These are phyloP conservation scores for Begonia loranthoides DNA, from an alignment of 306 rosid genomes.

Conservation along the genomic window DNA sequence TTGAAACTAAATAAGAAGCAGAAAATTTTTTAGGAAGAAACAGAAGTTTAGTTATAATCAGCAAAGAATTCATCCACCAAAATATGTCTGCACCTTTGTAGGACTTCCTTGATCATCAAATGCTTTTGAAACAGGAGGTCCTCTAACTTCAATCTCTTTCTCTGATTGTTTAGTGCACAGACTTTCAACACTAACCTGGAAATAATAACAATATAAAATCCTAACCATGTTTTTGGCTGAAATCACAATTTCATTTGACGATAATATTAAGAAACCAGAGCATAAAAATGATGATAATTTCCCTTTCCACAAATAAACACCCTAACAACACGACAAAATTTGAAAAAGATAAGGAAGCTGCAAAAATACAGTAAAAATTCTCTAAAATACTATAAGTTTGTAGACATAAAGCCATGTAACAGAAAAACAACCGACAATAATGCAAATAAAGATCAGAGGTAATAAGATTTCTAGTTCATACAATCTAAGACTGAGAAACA, in stretches of 20 bases:
- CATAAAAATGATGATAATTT: too few relatives aligned
- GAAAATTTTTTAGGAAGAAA: not conserved
- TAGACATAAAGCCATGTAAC: too few relatives aligned
- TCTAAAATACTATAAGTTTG: too few relatives aligned
- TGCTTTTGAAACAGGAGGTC: constrained; percentile 93
- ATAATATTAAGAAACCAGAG: not conserved
- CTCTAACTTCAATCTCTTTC: constrained; percentile 78
- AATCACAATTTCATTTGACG: too few relatives aligned
- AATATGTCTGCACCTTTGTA: constrained; percentile 44
- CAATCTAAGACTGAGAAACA: too few relatives aligned
- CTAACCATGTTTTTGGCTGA: not conserved
- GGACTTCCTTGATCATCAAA: constrained; percentile 75
- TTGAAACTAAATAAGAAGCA: too few relatives aligned
- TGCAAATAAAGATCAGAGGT: too few relatives aligned
- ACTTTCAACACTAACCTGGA: constrained; percentile 56
- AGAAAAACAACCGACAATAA: too few relatives aligned
- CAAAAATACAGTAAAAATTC: too few relatives aligned
- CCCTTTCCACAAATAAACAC: too few relatives aligned
- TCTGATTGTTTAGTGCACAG: constrained; percentile 56
- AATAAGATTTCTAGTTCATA: too few relatives aligned
- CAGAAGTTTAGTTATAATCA: not conserved
- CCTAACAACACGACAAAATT: not conserved
- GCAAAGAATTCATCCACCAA: not conserved
- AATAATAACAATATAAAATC: constrained; percentile 4
- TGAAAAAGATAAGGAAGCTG: too few relatives aligned